A percentile compares a stretch with the other conserved stretches of the same genome.
phyloP scores from a whole-genome alignment of 2,329 filamentous ascomycete species.

The Sporothrix euskadiensis region DNA sequence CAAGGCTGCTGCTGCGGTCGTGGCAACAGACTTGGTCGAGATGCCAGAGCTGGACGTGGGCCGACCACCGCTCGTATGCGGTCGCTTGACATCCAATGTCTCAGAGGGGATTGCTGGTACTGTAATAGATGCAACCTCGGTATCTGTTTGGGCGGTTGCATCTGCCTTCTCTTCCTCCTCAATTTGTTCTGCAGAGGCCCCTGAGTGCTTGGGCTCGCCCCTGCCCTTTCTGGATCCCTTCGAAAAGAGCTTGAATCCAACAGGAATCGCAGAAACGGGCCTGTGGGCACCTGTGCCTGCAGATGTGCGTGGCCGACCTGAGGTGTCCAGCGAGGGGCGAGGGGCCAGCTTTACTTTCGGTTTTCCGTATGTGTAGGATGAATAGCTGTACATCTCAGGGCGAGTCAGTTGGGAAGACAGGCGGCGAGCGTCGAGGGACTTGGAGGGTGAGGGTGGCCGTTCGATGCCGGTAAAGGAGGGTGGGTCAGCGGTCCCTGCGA shows the following conservation, averaged over 20 bases:
- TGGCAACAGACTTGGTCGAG: slow-evolving; percentile 45
- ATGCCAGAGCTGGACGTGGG: slow-evolving; percentile 50
- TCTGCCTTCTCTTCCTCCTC: slow-evolving; percentile 10
- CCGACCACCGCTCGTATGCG: slow-evolving; percentile 41
- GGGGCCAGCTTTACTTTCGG: slow-evolving; percentile 89
- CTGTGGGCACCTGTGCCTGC: slow-evolving; percentile 61
- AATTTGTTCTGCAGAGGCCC: slow-evolving; percentile 1
- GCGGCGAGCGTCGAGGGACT: slow-evolving; percentile 48
- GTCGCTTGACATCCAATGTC: slow-evolving; percentile 37
- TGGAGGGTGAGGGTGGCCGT: slow-evolving; percentile 51
- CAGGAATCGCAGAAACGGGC: slow-evolving; percentile 76
- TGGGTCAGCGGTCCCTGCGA: slow-evolving; percentile 52
- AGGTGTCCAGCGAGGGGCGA: slow-evolving; percentile 70
- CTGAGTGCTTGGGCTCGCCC: slow-evolving; percentile 39
- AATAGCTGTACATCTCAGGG: slow-evolving; percentile 53
- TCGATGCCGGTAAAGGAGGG: slow-evolving; percentile 25
- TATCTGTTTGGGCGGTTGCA: background rate
- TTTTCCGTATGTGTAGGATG: slow-evolving; percentile 57
- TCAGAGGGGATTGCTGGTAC: slow-evolving; percentile 41
- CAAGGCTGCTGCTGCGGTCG: slow-evolving; percentile 44
- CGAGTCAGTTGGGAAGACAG: slow-evolving; percentile 56
- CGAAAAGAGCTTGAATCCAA: slow-evolving; percentile 71
- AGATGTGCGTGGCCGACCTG: slow-evolving; percentile 61
- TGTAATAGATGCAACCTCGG: slow-evolving; percentile 33
- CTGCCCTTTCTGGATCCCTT: slow-evolving; percentile 56